Percentiles rank a stretch among this genome's conserved stretches.
These are phyloP conservation scores for Eragrostis nindensis DNA, from an alignment of 176 grass and related monocot species.

Conservation along the genomic window DNA sequence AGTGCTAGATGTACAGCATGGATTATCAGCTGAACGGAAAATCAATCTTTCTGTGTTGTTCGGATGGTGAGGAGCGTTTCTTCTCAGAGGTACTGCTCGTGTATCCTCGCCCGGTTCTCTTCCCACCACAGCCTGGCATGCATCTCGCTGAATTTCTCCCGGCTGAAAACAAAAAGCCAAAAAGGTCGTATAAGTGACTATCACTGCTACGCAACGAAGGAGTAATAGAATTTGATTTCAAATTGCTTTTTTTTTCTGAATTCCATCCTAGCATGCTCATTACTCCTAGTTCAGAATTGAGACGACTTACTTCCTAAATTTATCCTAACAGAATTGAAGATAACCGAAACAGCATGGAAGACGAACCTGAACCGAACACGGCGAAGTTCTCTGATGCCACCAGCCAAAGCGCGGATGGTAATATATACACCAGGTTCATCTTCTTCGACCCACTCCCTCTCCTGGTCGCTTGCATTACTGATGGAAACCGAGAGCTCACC, in stretches of 20 bases:
- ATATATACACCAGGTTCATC: conserved; percentile 97
- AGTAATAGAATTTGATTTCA: neutral
- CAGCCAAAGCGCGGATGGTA: conserved; percentile 80
- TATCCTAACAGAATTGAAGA: neutral
- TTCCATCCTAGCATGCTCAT: neutral
- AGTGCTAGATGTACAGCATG: conserved; percentile 43
- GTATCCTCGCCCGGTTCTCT: conserved; percentile 88
- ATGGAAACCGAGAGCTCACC: conserved; percentile 78
- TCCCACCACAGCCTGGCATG: conserved; percentile 97
- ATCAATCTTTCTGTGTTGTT: neutral
- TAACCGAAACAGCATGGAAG: neutral
- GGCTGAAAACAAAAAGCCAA: conserved; percentile 62
- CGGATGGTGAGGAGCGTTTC: neutral
- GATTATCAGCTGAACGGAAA: conserved; percentile 29
- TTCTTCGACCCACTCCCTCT: conserved; percentile 97
- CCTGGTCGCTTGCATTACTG: conserved; percentile 88
- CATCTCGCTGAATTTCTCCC: conserved; percentile 95
- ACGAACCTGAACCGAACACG: conserved; percentile 90
- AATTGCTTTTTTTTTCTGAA: neutral
- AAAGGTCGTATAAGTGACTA: neutral
- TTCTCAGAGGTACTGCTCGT: conserved; percentile 86
- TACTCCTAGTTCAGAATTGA: neutral
- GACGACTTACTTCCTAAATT: neutral
- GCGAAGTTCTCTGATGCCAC: conserved; percentile 82
- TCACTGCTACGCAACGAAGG: neutral